phyloP scores from a whole-genome alignment of 2,329 filamentous ascomycete species.

The Colletotrichum endophyticum region DNA sequence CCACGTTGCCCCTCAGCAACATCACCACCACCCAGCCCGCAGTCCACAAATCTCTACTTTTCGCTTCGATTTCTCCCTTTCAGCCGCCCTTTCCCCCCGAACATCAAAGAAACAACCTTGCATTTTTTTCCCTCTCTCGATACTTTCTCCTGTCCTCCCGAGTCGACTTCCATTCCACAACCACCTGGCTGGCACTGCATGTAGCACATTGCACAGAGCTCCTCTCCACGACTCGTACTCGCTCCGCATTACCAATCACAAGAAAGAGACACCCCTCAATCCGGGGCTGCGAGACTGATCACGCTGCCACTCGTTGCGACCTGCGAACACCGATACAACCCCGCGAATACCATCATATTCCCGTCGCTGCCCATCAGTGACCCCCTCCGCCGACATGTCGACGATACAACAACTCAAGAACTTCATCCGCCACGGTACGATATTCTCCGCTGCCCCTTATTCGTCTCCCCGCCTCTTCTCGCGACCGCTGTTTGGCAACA shows the following conservation, averaged over 20 bases:
- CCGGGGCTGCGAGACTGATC: background rate
- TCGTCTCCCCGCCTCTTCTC: background rate
- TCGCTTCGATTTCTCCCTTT: conserved; percentile 14
- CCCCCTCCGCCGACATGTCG: conserved; percentile 51
- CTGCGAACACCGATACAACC: background rate
- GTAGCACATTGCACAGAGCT: background rate
- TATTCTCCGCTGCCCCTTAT: background rate
- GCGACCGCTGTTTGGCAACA: background rate
- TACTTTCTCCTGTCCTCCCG: background rate
- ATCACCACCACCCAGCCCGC: conserved; percentile 4
- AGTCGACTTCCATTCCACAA: background rate
- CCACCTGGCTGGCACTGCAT: background rate
- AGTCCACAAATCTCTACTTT: conserved; percentile 14
- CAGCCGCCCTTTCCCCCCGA: background rate
- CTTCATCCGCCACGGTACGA: conserved; percentile 88
- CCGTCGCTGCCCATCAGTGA: background rate
- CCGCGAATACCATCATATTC: background rate
- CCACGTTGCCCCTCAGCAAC: conserved; percentile 18
- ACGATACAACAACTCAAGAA: conserved; percentile 97
- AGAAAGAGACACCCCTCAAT: background rate
- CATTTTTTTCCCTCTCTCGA: background rate
- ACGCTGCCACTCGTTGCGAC: background rate
- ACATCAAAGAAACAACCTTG: conserved; percentile 5
- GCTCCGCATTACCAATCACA: conserved; percentile 16
- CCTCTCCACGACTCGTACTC: conserved; percentile 3